Percentiles rank a stretch among this genome's conserved stretches.
phyloP scores from a whole-genome alignment of 345 rosid genomes.

The Brassica rapa region DNA sequence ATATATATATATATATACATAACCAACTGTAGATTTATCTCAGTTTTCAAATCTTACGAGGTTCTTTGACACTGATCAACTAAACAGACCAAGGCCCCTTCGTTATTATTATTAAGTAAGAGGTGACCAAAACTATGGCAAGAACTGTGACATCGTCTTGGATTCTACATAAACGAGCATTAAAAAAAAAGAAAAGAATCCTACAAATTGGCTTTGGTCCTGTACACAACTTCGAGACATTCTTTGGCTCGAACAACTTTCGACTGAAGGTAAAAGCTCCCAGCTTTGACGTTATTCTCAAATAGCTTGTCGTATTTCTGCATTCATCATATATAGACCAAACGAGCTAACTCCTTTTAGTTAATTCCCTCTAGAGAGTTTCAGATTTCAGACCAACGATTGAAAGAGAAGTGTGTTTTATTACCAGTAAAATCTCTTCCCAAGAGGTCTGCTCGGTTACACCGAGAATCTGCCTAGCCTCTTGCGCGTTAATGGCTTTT shows the following conservation, averaged over 20 bases:
- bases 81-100: background rate
- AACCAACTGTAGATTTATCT: background rate
- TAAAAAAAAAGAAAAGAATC: background rate
- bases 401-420: background rate
- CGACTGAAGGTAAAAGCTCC: constrained; percentile 93
- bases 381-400: background rate
- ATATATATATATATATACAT: background rate
- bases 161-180: constrained; percentile 27
- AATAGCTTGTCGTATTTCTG: constrained; percentile 81
- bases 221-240: constrained; percentile 64
- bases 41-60: background rate
- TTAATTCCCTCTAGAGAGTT: background rate
- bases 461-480: constrained; percentile 95
- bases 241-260: constrained; percentile 94
- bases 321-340: constrained; percentile 5
- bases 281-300: constrained; percentile 73
- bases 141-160: constrained; percentile 16
- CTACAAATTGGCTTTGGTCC: constrained; percentile 47
- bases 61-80: background rate
- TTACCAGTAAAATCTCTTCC: constrained; percentile 80
- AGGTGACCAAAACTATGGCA: background rate
- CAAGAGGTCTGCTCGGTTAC: constrained; percentile 64
- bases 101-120: background rate
- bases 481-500: constrained; percentile 74
- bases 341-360: constrained; percentile 31